phyloP scores from a whole-genome alignment of 2,329 filamentous ascomycete genomes.

The Ophiocordyceps unilateralis region DNA sequence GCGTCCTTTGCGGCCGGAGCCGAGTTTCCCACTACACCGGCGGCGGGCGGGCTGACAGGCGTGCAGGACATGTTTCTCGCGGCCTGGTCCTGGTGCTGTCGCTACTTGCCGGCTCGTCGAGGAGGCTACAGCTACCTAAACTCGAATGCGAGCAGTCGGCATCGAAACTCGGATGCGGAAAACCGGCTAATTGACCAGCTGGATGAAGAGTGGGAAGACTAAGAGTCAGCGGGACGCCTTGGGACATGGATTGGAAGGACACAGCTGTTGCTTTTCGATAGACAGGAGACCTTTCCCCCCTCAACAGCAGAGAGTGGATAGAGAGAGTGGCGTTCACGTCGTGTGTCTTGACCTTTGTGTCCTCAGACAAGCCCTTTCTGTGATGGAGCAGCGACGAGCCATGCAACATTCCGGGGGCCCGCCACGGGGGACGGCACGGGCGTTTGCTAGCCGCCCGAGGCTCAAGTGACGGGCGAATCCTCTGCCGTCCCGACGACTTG shows the following conservation, averaged over 20 bases:
- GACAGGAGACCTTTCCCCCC: background rate
- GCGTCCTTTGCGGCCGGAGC: conserved; percentile 16
- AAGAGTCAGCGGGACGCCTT: background rate
- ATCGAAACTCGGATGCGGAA: conserved; percentile 55
- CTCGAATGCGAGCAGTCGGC: conserved; percentile 30
- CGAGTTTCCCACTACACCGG: conserved; percentile 13
- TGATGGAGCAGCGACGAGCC: too few species aligned
- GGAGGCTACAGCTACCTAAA: conserved; percentile 48
- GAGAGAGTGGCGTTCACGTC: too few species aligned
- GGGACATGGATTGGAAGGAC: too few species aligned
- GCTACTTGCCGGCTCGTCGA: conserved; percentile 43
- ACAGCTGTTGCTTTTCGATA: too few species aligned
- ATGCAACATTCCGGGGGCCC: too few species aligned
- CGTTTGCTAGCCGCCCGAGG: too few species aligned
- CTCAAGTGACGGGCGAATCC: too few species aligned
- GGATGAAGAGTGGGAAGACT: conserved; percentile 94
- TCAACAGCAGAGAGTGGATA: too few species aligned
- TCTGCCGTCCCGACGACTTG: too few species aligned
- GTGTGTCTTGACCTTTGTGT: too few species aligned
- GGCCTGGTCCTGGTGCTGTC: conserved; percentile 49
- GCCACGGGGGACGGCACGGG: too few species aligned
- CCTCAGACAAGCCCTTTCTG: too few species aligned
- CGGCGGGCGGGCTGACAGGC: background rate
- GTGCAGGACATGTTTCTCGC: conserved; percentile 49
- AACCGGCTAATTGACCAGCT: conserved; percentile 89